These are phyloP conservation scores for Delitschia confertaspora DNA, from an alignment of 495 filamentous ascomycete species.

Conservation along the genomic window DNA sequence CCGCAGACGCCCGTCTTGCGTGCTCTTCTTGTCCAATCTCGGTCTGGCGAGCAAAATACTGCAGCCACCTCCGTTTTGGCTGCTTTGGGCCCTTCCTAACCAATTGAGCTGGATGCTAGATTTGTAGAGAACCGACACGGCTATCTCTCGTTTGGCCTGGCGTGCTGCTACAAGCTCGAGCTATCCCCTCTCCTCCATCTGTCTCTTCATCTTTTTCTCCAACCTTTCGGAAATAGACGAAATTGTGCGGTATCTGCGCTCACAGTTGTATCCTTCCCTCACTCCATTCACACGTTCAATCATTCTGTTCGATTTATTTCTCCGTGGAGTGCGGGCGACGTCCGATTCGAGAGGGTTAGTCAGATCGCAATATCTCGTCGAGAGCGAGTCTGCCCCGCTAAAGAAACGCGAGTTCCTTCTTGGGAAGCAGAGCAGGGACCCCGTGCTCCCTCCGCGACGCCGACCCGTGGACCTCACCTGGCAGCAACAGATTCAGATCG, in stretches of 20 bases:
- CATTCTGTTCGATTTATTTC: no score
- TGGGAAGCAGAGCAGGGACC: slow-evolving; percentile 11
- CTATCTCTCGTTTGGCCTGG: slow-evolving; percentile 23
- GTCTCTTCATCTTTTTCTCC: no score
- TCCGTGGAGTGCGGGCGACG: no score
- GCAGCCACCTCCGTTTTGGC: slow-evolving; percentile 25
- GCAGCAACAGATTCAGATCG: no score
- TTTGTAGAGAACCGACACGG: slow-evolving; percentile 7
- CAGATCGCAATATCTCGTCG: no score
- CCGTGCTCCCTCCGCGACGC: slow-evolving; percentile 14
- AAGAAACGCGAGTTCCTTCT: slow-evolving; percentile 7
- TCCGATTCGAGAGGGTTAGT: no score
- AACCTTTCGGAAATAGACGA: no score
- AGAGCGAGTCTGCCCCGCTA: slow-evolving; percentile 17
- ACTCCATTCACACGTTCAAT: no score
- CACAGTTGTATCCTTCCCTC: no score
- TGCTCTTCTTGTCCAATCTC: neutral
- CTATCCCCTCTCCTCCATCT: no score
- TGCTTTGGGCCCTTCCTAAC: slow-evolving; percentile 4
- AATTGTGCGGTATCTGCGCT: no score
- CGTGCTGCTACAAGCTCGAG: slow-evolving; percentile 17
- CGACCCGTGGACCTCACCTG: no score
- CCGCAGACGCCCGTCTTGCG: neutral
- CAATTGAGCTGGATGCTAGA: slow-evolving; percentile 12
- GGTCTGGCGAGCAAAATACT: slow-evolving; percentile 4